Evolutionary conservation across 176 grass and related monocot genomes (phyloP).

Genomic region (Oryza rufipogon): DNA sequence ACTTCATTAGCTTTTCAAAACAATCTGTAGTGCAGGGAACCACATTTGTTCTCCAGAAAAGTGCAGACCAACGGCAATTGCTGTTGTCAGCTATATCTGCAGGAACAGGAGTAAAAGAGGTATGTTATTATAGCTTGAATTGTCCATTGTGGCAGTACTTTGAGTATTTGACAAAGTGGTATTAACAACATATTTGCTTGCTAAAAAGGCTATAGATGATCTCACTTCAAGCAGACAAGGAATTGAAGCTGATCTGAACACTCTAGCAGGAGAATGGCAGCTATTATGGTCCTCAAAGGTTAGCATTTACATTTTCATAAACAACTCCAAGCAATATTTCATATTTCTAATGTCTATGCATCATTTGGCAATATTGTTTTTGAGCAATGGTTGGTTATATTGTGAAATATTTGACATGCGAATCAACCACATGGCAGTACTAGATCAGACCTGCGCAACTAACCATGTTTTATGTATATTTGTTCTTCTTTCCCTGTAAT

Average conservation of each 20-base stretch:
- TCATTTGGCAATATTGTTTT: background rate
- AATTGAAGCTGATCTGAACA: conserved; percentile 47
- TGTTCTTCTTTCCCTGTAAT: background rate
- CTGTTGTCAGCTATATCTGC: conserved; percentile 80
- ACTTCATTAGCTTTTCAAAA: conserved; percentile 54
- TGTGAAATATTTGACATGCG: background rate
- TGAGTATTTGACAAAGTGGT: background rate
- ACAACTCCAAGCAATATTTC: background rate
- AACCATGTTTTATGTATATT: background rate
- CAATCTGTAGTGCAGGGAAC: conserved; percentile 95
- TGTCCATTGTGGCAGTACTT: conserved; percentile 3
- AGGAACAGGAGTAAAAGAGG: conserved; percentile 57
- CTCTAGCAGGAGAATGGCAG: conserved; percentile 86
- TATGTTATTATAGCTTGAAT: conserved; percentile 35
- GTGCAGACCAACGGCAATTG: conserved; percentile 72
- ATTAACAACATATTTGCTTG: conserved; percentile 27
- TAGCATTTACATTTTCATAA: conserved; percentile 26
- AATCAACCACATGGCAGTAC: background rate
- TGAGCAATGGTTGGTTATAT: conserved; percentile 7
- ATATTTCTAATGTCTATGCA: conserved; percentile 7
- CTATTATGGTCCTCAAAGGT: conserved; percentile 88
- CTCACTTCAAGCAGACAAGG: conserved; percentile 54
- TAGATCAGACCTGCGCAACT: background rate
- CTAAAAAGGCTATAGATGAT: conserved; percentile 70
- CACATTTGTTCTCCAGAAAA: conserved; percentile 94